Conservation (phyloP, 2,329 filamentous ascomycete genomes). For the Aureobasidium sp. region DNA sequence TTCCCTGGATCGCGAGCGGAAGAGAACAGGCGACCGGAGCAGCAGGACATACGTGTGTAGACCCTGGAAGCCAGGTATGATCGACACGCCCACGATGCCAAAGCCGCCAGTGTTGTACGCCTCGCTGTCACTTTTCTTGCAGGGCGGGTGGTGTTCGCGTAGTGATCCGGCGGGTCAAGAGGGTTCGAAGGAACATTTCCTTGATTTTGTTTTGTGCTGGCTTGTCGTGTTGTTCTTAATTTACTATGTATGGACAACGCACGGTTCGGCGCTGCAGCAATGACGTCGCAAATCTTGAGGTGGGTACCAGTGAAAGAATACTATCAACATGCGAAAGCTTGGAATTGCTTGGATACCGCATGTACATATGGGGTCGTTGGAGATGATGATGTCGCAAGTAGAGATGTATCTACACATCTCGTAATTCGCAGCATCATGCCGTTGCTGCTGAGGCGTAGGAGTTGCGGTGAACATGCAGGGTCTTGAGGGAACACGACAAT, state of each 20-base stretch:
- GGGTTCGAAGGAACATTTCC: not conserved
- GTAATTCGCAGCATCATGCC: not conserved
- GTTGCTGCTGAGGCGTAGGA: not conserved
- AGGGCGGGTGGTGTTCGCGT: not conserved
- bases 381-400: not conserved
- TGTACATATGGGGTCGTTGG: not conserved
- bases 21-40: not conserved
- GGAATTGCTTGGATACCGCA: not conserved
- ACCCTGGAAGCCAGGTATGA: not conserved
- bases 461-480: not conserved
- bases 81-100: not conserved
- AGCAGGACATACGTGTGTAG: not conserved
- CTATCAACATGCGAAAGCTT: not conserved
- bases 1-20: not conserved
- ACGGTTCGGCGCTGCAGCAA: not conserved
- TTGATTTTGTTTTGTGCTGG: constrained; percentile 3
- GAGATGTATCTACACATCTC: not conserved
- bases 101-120: not conserved
- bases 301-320: not conserved
- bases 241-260: not conserved
- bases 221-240: not conserved
- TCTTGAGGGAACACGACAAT: not conserved
- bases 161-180: not conserved
- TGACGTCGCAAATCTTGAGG: constrained; percentile 12
- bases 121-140: constrained; percentile 1